These are phyloP conservation scores for Limtongia smithiae DNA, from an alignment of 805 yeast genomes.

Conservation along the genomic window DNA sequence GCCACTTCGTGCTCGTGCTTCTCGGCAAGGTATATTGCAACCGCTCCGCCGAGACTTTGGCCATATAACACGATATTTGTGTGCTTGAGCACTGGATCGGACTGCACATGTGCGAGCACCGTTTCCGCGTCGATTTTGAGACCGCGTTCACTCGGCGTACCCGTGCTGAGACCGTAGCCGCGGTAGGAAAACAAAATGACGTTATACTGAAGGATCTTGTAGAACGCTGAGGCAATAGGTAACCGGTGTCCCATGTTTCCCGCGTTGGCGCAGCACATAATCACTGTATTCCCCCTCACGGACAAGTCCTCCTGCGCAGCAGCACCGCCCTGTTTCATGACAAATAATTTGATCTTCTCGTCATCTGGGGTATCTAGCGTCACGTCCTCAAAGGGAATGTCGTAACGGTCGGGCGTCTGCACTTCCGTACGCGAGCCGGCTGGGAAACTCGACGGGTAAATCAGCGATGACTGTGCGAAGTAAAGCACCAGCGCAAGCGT, in stretches of 20 bases:
- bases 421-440: conserved; percentile 63
- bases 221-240: conserved; percentile 73
- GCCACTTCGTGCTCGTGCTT: conserved; percentile 48
- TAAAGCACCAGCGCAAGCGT: conserved; percentile 42
- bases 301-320: conserved; percentile 6
- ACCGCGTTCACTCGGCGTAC: conserved; percentile 72
- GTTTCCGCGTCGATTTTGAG: conserved; percentile 78
- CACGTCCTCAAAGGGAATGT: conserved; percentile 61
- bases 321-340: conserved; percentile 40
- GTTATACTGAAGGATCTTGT: conserved; percentile 33
- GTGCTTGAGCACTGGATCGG: conserved; percentile 51
- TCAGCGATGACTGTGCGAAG: conserved; percentile 57
- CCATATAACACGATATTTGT: conserved; percentile 72
- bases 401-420: conserved; percentile 71
- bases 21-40: conserved; percentile 75
- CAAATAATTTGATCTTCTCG: conserved; percentile 60
- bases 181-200: conserved; percentile 75
- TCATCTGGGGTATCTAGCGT: conserved; percentile 66
- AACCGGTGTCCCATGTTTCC: conserved; percentile 92
- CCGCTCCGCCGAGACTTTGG: conserved; percentile 93
- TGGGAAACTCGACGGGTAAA: conserved; percentile 82
- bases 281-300: conserved; percentile 59
- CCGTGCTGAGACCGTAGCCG: conserved; percentile 51
- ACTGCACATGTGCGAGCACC: conserved; percentile 54
- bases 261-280: conserved; percentile 86